phyloP scores from a whole-genome alignment of 164 flowering plant species.

The Stephania japonica region DNA sequence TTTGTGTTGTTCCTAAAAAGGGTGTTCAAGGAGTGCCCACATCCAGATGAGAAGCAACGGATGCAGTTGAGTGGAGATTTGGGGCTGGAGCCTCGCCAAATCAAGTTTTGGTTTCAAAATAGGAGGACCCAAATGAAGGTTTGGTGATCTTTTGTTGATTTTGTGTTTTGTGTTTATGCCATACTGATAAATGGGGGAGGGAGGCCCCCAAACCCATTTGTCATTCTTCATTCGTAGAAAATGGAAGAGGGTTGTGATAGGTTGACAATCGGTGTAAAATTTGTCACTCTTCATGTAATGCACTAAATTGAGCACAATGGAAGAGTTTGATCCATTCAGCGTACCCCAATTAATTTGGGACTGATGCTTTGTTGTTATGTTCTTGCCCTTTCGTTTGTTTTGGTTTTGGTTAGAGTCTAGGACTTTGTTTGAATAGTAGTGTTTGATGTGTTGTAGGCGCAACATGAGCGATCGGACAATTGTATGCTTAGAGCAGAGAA shows the following conservation, averaged over 20 bases:
- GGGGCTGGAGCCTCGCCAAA: conserved; percentile 70
- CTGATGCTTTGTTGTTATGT: not conserved
- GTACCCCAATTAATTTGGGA: too few relatives aligned
- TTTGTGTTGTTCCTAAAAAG: conserved; percentile 29
- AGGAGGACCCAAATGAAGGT: conserved; percentile 88
- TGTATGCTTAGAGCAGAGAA: conserved; percentile 61
- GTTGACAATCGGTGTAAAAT: too few relatives aligned
- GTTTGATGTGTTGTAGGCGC: conserved; percentile 36
- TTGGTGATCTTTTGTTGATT: too few relatives aligned
- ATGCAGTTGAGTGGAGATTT: conserved; percentile 59
- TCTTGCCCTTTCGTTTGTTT: not conserved
- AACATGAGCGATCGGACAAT: conserved; percentile 73
- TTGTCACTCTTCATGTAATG: too few relatives aligned
- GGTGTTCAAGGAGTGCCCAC: conserved; percentile 77
- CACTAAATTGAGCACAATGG: too few relatives aligned
- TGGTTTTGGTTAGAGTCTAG: not conserved
- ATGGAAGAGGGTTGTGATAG: too few relatives aligned
- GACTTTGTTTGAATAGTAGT: not conserved
- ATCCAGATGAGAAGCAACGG: conserved; percentile 84
- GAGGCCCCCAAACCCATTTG: too few relatives aligned
- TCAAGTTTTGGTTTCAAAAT: conserved; percentile 94
- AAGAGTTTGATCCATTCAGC: too few relatives aligned
- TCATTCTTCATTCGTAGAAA: too few relatives aligned
- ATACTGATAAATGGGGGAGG: too few relatives aligned
- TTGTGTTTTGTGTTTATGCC: too few relatives aligned